Conservation (phyloP, 2,329 filamentous ascomycete genomes). For the Cyphellophora europaea region DNA sequence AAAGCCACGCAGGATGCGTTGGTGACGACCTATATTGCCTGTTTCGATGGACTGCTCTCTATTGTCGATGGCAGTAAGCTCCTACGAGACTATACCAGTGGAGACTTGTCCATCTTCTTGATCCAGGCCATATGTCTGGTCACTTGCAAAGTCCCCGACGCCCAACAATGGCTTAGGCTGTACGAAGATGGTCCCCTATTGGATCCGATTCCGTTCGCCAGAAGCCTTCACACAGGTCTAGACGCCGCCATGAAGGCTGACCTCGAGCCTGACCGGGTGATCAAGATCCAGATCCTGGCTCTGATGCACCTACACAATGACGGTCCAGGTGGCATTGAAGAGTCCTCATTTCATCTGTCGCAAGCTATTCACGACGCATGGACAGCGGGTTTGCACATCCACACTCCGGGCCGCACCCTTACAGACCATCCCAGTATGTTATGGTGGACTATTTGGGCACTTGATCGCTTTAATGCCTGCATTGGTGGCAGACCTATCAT, state of each 20-base stretch:
- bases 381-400: conserved; percentile 29
- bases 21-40: conserved; percentile 26
- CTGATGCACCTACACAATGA: conserved; percentile 33
- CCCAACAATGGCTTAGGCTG: conserved; percentile 24
- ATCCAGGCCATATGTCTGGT: conserved; percentile 31
- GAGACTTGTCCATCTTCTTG: conserved; percentile 24
- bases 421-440: conserved; percentile 23
- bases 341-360: conserved; percentile 29
- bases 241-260: conserved; percentile 28
- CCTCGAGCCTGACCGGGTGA: conserved; percentile 27
- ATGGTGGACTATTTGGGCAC: conserved; percentile 32
- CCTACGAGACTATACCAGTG: conserved; percentile 18
- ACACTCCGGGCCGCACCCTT: conserved; percentile 23
- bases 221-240: conserved; percentile 27
- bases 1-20: conserved; percentile 23
- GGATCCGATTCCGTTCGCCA: conserved; percentile 27
- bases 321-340: conserved; percentile 29
- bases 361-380: conserved; percentile 32
- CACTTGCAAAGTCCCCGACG: conserved; percentile 27
- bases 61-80: conserved; percentile 24
- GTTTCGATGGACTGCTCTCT: conserved; percentile 29
- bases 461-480: conserved; percentile 33
- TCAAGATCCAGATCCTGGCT: conserved; percentile 28
- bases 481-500: conserved; percentile 30
- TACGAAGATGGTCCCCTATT: conserved; percentile 22